A percentile compares a stretch with the other conserved stretches of the same genome.
Conservation (phyloP, 306 rosid genomes). For the Dalbergia cochinchinensis region DNA sequence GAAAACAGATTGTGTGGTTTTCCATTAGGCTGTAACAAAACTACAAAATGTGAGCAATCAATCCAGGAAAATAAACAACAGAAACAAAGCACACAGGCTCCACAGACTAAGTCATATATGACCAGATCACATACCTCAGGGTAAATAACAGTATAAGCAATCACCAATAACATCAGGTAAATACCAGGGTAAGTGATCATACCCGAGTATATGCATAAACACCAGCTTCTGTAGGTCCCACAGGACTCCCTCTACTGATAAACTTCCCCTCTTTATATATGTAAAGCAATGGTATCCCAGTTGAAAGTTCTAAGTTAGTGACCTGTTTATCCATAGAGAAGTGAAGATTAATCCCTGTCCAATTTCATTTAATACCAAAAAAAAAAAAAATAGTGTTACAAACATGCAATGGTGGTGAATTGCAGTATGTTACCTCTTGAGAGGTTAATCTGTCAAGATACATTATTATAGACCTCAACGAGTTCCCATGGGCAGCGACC, state of each 20-base stretch:
- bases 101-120: slow-evolving; percentile 28
- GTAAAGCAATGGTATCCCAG: slow-evolving; percentile 96
- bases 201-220: slow-evolving; percentile 95
- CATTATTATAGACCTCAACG: slow-evolving; percentile 94
- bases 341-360: slow-evolving; percentile 30
- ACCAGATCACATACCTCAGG: neutral
- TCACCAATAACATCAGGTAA: slow-evolving; percentile 24
- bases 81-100: neutral
- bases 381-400: neutral
- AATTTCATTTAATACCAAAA: slow-evolving; percentile 11
- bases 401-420: slow-evolving; percentile 20
- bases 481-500: slow-evolving; percentile 98
- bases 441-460: slow-evolving; percentile 89
- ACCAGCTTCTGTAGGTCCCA: slow-evolving; percentile 86
- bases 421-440: slow-evolving; percentile 71
- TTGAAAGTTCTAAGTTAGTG: slow-evolving; percentile 77
- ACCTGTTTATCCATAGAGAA: slow-evolving; percentile 60
- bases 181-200: slow-evolving; percentile 34
- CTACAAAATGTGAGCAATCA: slow-evolving; percentile 7
- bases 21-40: slow-evolving; percentile 18
- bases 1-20: slow-evolving; percentile 19
- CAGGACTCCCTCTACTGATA: slow-evolving; percentile 89
- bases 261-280: slow-evolving; percentile 83
- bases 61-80: slow-evolving; percentile 13
- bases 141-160: neutral